Percentiles rank a stretch among this genome's conserved stretches.
These are phyloP conservation scores for Shiraia sp. DNA, from an alignment of 2,329 filamentous ascomycete genomes.

Conservation along the genomic window DNA sequence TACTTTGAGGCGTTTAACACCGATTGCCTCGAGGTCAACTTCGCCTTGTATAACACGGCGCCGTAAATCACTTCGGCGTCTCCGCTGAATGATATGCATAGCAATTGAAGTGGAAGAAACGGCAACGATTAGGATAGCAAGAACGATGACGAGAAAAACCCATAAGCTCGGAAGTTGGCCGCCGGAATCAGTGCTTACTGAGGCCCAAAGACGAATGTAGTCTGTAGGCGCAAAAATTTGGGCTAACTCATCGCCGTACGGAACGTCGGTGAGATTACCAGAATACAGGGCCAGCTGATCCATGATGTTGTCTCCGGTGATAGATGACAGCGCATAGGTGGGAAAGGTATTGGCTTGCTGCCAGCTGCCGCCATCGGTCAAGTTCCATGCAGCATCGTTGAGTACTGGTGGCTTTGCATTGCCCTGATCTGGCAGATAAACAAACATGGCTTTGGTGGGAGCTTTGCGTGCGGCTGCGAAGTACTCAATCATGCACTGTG, in stretches of 20 bases:
- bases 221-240: slow-evolving; percentile 46
- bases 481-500: slow-evolving; percentile 73
- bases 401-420: slow-evolving; percentile 66
- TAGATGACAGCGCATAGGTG: slow-evolving; percentile 77
- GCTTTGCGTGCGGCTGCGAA: slow-evolving; percentile 66
- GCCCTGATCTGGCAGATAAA: slow-evolving; percentile 54
- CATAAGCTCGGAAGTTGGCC: slow-evolving; percentile 72
- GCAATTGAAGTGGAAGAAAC: slow-evolving; percentile 67
- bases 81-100: slow-evolving; percentile 79
- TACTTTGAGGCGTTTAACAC: slow-evolving; percentile 80
- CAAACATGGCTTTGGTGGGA: slow-evolving; percentile 60
- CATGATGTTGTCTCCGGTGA: slow-evolving; percentile 70
- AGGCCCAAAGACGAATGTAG: slow-evolving; percentile 56
- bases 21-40: slow-evolving; percentile 82
- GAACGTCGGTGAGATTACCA: slow-evolving; percentile 64
- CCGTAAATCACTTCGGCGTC: slow-evolving; percentile 68
- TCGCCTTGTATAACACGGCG: slow-evolving; percentile 76
- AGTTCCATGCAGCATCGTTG: slow-evolving; percentile 68
- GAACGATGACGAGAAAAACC: slow-evolving; percentile 73
- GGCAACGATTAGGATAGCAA: slow-evolving; percentile 71
- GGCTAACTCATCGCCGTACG: slow-evolving; percentile 45
- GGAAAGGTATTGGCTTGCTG: slow-evolving; percentile 72
- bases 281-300: slow-evolving; percentile 75
- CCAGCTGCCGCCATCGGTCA: slow-evolving; percentile 74
- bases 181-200: slow-evolving; percentile 57